Conservation (phyloP, 441 rosid species). For the Gossypium schwendimanii region DNA sequence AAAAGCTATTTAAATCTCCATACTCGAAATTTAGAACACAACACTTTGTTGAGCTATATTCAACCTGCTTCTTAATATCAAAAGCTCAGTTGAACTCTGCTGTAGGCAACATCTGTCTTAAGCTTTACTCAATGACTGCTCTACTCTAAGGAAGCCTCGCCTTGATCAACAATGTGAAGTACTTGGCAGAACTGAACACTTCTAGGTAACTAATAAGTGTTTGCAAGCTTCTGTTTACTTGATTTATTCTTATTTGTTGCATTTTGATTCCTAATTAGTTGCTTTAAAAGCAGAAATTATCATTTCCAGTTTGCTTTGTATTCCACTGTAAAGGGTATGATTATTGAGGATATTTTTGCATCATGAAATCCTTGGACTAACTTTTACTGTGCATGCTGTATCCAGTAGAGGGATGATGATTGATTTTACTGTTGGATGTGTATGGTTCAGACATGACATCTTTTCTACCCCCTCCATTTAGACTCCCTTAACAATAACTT, state of each 20-base stretch:
- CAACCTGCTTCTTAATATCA: too few species aligned
- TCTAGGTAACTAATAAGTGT: not conserved
- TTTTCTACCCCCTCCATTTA: not conserved
- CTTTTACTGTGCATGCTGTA: constrained; percentile 1
- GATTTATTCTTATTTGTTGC: not conserved
- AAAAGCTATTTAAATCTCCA: too few species aligned
- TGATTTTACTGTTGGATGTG: not conserved
- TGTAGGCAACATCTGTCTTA: not conserved
- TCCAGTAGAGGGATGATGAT: not conserved
- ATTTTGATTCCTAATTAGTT: not conserved
- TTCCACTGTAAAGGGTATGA: not conserved
- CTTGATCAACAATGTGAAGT: not conserved
- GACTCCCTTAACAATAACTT: not conserved
- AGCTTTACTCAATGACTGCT: not conserved
- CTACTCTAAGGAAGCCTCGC: not conserved
- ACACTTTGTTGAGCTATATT: too few species aligned
- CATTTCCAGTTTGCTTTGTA: not conserved
- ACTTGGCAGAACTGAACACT: not conserved
- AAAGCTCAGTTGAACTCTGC: too few species aligned
- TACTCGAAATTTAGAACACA: too few species aligned
- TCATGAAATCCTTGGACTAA: not conserved
- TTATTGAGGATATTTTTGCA: not conserved
- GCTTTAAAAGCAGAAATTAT: not conserved
- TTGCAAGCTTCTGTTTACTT: not conserved
- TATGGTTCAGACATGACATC: not conserved